Evolutionary conservation across 768 basidiomycete genomes (phyloP), one percentile per base, ranked within the genome.

Genomic region (Pholiota molesta): DNA sequence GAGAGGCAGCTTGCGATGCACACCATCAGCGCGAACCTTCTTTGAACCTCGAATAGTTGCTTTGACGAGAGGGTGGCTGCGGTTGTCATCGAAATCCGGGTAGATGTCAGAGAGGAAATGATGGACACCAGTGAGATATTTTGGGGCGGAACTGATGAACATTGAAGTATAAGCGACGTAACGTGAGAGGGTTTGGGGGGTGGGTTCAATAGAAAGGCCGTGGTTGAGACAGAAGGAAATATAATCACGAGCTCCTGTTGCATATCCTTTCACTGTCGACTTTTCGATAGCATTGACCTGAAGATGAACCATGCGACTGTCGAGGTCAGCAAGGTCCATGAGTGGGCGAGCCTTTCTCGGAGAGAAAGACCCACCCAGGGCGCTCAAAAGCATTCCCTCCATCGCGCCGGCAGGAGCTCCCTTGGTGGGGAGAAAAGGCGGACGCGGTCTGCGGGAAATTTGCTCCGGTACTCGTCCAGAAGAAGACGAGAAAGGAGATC

Each of bases 91-190:
- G 3, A 78, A 69, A 5, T 65, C 4, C 2, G 78, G 76, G 57
- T 67, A 80, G 11, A 65, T 61, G 0, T 66, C 5, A 55, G 78
- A 73, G 1, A 80, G 71, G 17, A 72, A 60, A 29, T 71, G 72
- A 60, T 72, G 73, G 21, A 78, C 77, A 8, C 78, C 77, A 2
- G 76, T 77, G 0, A 81, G 66, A 61, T 81, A 81, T n/a, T 40
- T 40, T 11, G 39, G 39, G 11, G 39, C 17, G 2, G 39, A 40
- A 2, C 4, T 11, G 17, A 40, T 40, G 17, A 40, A 40, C 3
- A 13, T 3, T 3, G 39, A 40, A 13, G 39, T 40, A 11, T 40
- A 40, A 11, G 39, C 39, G 11, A 40, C 17, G 11, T 40, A 40
- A 17, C 17, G 17, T 4, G 39, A 11, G 13, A 40, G 39, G 3